These are phyloP conservation scores for Geotrichum bryndzae DNA, from an alignment of 1,139 yeast genomes.

Conservation along the genomic window DNA sequence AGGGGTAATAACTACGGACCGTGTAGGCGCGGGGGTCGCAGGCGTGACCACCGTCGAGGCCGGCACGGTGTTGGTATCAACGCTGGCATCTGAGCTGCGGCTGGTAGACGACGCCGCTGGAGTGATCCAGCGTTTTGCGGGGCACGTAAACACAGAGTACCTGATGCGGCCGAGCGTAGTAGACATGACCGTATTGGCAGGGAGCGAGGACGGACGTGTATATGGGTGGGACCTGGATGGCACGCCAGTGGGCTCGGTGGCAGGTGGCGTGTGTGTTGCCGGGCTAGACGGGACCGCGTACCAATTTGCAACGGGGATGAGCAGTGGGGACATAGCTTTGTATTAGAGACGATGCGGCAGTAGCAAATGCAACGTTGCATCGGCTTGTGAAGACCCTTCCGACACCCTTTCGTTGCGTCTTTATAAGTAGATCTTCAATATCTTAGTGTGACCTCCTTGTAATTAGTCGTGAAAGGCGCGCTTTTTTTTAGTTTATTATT, in stretches of 20 bases:
- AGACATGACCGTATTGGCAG: background rate
- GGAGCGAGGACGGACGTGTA: background rate
- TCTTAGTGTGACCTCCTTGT: background rate
- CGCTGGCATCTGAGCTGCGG: background rate
- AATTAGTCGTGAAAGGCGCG: background rate
- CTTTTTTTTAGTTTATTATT: background rate
- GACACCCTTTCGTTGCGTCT: too few species aligned
- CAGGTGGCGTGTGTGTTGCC: background rate
- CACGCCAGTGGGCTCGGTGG: background rate
- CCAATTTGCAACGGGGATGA: background rate
- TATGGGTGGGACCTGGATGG: background rate
- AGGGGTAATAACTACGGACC: slow-evolving; percentile 30
- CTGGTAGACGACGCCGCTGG: slow-evolving; percentile 9
- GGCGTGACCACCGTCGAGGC: slow-evolving; percentile 9
- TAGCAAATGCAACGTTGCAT: background rate
- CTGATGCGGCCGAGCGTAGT: background rate
- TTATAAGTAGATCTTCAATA: too few species aligned
- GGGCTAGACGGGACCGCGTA: background rate
- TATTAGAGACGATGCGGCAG: background rate
- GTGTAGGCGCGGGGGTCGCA: slow-evolving; percentile 23
- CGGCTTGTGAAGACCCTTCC: background rate
- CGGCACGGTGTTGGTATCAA: background rate
- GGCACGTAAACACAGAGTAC: slow-evolving; percentile 14
- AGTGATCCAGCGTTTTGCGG: background rate
- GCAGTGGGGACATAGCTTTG: background rate